phyloP scores from a whole-genome alignment of 1,284 basidiomycete genomes.

The Amylostereum areolatum region DNA sequence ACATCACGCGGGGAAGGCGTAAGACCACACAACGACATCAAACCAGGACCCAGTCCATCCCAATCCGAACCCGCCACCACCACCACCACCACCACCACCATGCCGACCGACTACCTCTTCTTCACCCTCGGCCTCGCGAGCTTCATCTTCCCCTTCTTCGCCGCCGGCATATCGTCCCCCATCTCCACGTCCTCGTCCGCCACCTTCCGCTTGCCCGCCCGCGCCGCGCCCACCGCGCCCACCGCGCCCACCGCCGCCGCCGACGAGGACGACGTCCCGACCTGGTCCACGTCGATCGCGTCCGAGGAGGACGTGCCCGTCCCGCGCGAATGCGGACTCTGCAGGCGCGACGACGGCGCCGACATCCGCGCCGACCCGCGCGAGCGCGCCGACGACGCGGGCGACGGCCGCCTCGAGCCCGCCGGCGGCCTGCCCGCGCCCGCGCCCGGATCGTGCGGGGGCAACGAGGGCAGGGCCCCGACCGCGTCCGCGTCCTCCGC shows the following conservation, averaged over 20 bases:
- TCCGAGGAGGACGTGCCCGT: constrained; percentile 27
- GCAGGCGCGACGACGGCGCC: constrained; percentile 17
- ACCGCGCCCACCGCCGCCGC: constrained; percentile 7
- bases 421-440: neutral
- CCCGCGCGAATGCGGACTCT: constrained; percentile 22
- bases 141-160: constrained; percentile 10
- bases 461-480: constrained; percentile 13
- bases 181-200: too few relatives aligned
- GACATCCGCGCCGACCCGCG: constrained; percentile 17
- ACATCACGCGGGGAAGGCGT: too few relatives aligned
- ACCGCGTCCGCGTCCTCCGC: constrained; percentile 27
- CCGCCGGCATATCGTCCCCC: neutral
- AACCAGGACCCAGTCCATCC: too few relatives aligned
- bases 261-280: constrained; percentile 15
- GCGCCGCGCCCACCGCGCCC: too few relatives aligned
- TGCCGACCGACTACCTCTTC: neutral
- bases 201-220: too few relatives aligned
- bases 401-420: constrained; percentile 23
- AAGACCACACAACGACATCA: too few relatives aligned
- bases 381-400: constrained; percentile 26
- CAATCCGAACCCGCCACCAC: too few relatives aligned
- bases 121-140: constrained; percentile 6
- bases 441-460: constrained; percentile 3
- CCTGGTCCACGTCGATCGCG: constrained; percentile 25
- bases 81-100: too few relatives aligned